Base-by-base conservation (phyloP, 2,329 filamentous ascomycete genomes). In the Neonectria hederae region DNA sequence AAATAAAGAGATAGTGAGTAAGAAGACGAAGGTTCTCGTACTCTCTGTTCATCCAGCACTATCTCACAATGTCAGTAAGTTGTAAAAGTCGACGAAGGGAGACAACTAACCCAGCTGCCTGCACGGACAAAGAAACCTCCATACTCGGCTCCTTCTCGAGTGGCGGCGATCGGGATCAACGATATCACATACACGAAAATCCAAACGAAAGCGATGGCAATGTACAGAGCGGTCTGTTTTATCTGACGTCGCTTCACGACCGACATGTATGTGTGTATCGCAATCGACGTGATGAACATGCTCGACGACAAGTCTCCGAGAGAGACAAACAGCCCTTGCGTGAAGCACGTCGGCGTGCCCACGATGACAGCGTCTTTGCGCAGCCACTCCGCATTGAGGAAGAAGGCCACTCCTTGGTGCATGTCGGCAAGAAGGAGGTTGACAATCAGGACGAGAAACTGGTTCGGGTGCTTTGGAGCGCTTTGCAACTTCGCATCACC, bases 371-470 rank as follows among this genome's bases (percentile, higher is more conserved):
- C 81, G 73, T 90, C 81, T 14, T 79, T 74, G 1, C 77, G 75
- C 5, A 91, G 79, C 85, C 89, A 90, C 38, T 84, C 79, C 4
- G 84, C 83, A 65, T 89, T 91, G 53, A 92, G 80, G 46, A 90
- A 71, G 72, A 92, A 92, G 4, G 88, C 87, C 0, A 87, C 75
- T 8, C 87, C 83, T 71, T 92, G 90, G 71, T 90, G 87, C 59
- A 91, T 83, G 69, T 92, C 90, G 63, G 90, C 89, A 22, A 90
- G 77, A 5, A 92, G 80, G 0, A 92, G 83, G 74, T 92, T 92
- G 74, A 90, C 86, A 62, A 92, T 89, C 5, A 92, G 81, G 0
- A 92, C 80, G 28, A 92, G 83, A 71, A 92, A 90, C 75, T 92
- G 90, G 68, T 91, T 92, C 0, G 83, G 83, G 6, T 81, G 78